Conservation (phyloP, 495 filamentous ascomycete species). For the Talaromyces thailandensis region DNA sequence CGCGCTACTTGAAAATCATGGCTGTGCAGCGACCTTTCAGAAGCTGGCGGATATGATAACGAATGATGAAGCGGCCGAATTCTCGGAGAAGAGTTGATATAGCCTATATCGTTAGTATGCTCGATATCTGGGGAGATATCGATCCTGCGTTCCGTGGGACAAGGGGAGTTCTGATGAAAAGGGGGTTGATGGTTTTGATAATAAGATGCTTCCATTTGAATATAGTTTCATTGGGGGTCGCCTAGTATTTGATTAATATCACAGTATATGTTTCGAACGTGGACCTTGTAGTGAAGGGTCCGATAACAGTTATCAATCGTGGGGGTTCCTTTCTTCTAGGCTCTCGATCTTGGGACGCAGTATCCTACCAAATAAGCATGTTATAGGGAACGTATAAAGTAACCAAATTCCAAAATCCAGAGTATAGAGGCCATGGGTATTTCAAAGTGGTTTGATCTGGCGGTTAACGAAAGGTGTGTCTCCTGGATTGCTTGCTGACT, state of each 20-base stretch:
- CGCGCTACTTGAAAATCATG: neutral
- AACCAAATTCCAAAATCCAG: neutral
- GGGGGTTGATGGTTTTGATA: neutral
- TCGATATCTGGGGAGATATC: neutral
- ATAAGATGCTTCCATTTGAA: conserved; percentile 6
- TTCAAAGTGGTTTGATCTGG: neutral
- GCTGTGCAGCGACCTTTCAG: neutral
- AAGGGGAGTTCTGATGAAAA: neutral
- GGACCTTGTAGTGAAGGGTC: neutral
- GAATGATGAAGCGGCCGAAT: neutral
- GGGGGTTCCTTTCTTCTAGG: neutral
- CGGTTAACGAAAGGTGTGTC: neutral
- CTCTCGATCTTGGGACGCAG: neutral
- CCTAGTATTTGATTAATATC: conserved; percentile 1
- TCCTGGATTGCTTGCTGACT: neutral
- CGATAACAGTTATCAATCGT: neutral
- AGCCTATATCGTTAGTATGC: conserved; percentile 2
- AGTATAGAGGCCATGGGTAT: neutral
- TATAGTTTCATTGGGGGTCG: neutral
- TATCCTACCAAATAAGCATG: neutral
- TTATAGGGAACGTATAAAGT: neutral
- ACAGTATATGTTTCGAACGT: neutral
- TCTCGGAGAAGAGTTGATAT: neutral
- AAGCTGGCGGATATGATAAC: neutral
- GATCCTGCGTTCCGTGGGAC: neutral